Evolutionary conservation across 192 early-diverging fungal species (phyloP).

Genomic region (Funneliformis mosseae): DNA sequence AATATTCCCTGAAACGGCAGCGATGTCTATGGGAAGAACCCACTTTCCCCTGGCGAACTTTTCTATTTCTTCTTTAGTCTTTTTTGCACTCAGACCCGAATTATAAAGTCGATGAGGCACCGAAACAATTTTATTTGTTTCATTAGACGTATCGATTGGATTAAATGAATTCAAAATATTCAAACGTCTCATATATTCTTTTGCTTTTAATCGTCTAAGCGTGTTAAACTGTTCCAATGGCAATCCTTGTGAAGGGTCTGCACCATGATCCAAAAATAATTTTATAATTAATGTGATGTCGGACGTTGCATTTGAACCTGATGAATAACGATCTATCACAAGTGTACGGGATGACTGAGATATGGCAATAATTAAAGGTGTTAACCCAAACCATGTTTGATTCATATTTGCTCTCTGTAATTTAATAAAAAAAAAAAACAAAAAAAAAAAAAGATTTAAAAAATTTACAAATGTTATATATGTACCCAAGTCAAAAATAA

Average conservation of each 20-base stretch:
- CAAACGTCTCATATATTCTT: background rate
- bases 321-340: constrained; percentile 29
- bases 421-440: background rate
- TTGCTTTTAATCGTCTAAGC: constrained; percentile 43
- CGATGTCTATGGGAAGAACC: constrained; percentile 18
- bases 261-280: constrained; percentile 42
- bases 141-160: background rate
- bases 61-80: background rate
- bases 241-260: constrained; percentile 45
- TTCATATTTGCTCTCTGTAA: constrained; percentile 45
- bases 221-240: constrained; percentile 47
- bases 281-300: constrained; percentile 38
- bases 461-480: background rate
- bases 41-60: background rate
- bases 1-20: constrained; percentile 7
- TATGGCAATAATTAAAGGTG: constrained; percentile 39
- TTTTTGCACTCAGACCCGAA: background rate
- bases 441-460: background rate
- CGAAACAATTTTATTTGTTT: constrained; percentile 17
- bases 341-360: constrained; percentile 15
- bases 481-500: background rate
- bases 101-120: background rate
- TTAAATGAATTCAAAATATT: background rate
- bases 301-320: constrained; percentile 38
- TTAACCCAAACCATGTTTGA: constrained; percentile 48